These are phyloP conservation scores for Trichoderma pleuroti DNA, from an alignment of 2,329 filamentous ascomycete species.

Conservation along the genomic window DNA sequence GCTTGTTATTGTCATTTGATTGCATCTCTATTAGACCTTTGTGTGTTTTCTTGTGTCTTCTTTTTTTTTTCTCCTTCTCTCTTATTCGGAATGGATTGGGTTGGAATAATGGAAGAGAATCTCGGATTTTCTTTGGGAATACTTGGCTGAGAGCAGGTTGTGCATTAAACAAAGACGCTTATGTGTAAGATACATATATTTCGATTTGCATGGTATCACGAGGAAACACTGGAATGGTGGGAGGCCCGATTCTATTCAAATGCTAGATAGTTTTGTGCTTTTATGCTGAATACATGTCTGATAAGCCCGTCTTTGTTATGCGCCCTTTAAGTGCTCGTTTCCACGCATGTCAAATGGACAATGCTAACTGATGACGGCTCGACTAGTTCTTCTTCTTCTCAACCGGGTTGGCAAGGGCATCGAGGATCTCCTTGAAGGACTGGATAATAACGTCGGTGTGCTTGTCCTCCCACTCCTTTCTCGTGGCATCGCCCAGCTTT, in stretches of 20 bases:
- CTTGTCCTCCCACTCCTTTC: slow-evolving; percentile 16
- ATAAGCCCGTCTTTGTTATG: neutral
- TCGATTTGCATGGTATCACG: slow-evolving; percentile 10
- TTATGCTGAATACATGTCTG: neutral
- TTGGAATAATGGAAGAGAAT: neutral
- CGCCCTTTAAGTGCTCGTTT: neutral
- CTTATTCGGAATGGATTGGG: neutral
- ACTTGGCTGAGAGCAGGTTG: neutral
- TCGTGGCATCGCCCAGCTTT: slow-evolving; percentile 2
- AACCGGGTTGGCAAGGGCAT: slow-evolving; percentile 7
- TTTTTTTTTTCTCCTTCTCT: neutral
- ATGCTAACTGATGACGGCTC: neutral
- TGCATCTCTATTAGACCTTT: neutral
- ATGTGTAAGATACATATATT: slow-evolving; percentile 7
- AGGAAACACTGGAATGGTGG: neutral
- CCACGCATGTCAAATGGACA: neutral
- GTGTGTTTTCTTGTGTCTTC: neutral
- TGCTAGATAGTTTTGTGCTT: neutral
- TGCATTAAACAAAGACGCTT: slow-evolving; percentile 6
- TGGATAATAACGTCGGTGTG: slow-evolving; percentile 1
- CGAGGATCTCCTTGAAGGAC: slow-evolving; percentile 12
- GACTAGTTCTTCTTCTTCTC: slow-evolving; percentile 12
- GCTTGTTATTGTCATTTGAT: neutral
- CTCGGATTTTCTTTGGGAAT: neutral
- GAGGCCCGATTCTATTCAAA: neutral